Evolutionary conservation across 441 rosid species (phyloP).

Genomic region (Pelargonium myrrhifolium): DNA sequence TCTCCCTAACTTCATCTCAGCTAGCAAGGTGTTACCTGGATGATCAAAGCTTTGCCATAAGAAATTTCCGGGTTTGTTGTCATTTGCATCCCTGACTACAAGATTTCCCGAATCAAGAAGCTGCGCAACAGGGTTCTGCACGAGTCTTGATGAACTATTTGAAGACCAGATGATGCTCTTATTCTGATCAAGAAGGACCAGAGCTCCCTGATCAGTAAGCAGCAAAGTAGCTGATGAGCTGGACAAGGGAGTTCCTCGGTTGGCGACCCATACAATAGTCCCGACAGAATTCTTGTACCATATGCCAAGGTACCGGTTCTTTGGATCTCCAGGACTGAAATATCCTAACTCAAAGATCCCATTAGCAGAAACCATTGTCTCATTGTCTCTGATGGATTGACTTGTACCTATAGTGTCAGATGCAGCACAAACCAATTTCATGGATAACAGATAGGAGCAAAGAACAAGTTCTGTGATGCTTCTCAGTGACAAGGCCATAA

Average conservation of each 20-base stretch:
- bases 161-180: not conserved
- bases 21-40: not conserved
- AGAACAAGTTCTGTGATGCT: not conserved
- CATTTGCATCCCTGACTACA: no score
- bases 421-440: not conserved
- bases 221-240: not conserved
- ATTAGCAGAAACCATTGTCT: not conserved
- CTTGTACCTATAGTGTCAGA: not conserved
- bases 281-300: not conserved
- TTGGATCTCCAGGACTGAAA: not conserved
- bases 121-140: not conserved
- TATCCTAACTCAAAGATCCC: not conserved
- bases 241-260: not conserved
- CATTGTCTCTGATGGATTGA: not conserved
- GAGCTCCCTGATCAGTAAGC: not conserved
- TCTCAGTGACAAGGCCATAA: not conserved
- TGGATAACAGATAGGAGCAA: not conserved
- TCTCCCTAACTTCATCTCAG: not conserved
- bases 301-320: not conserved
- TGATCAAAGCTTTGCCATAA: not conserved
- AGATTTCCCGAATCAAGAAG: not conserved
- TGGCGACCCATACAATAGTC: not conserved
- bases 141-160: not conserved
- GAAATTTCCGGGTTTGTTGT: not conserved
- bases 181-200: not conserved